Evolutionary conservation across 371 early-diverging fungal genomes (phyloP).

Genomic region (Apophysomyces ossiformis): DNA sequence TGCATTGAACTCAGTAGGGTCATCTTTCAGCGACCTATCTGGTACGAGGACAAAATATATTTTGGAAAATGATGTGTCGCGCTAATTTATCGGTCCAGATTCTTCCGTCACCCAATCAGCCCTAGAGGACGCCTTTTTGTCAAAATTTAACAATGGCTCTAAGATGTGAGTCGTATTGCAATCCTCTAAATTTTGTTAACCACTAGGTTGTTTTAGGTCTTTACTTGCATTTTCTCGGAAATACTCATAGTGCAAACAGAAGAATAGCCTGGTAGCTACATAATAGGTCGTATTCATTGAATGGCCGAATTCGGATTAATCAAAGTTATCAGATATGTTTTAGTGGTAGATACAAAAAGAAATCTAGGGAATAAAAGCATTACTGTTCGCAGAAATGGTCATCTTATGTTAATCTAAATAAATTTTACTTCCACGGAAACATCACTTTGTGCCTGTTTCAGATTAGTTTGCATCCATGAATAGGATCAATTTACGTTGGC

Average conservation of each 20-base stretch:
- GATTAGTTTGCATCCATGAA: no score
- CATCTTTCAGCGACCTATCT: slow-evolving; percentile 62
- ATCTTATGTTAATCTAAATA: no score
- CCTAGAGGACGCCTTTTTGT: slow-evolving; percentile 62
- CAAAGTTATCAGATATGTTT: no score
- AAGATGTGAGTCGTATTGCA: slow-evolving; percentile 46
- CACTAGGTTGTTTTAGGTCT: slow-evolving; percentile 17
- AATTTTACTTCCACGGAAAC: no score
- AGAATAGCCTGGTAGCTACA: no score
- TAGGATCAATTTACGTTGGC: no score
- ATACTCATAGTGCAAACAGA: slow-evolving; percentile 9
- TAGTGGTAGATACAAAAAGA: no score
- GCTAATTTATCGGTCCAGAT: slow-evolving; percentile 28
- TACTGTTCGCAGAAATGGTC: no score
- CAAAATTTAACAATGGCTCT: slow-evolving; percentile 58
- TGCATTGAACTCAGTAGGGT: slow-evolving; percentile 55
- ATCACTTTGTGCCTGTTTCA: no score
- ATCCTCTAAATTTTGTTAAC: not conserved
- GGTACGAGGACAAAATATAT: slow-evolving; percentile 23
- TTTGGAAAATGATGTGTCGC: not conserved
- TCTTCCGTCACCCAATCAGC: slow-evolving; percentile 67
- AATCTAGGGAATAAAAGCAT: no score
- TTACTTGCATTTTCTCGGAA: slow-evolving; percentile 26
- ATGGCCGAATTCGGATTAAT: no score
- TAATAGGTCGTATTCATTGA: no score